Evolutionary conservation across 179 eudicot genomes (phyloP), one percentile per base, ranked within the genome.

Genomic region (Sideroxylon spinosum): DNA sequence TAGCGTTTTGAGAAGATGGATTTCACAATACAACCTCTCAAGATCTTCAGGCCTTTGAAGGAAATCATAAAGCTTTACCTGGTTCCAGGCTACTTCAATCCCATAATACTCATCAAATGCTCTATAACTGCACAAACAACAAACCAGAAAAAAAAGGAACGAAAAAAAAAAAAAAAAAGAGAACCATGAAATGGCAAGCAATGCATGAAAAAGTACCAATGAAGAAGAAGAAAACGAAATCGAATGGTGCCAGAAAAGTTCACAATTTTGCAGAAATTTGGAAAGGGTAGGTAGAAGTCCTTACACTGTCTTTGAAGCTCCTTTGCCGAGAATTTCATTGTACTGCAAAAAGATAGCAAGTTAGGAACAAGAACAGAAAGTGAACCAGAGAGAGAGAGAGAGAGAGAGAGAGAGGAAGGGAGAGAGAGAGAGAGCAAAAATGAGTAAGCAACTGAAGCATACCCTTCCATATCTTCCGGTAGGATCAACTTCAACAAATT

Each of bases 391-490:
- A 52, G 46, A 62, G 9, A 50, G n/a, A 20, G 65, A 77, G 50
- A 14, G 23, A 57, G 65, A 77, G 50, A 14, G 23, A 57, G 60
- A 50, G 14, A 52, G 8, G 32, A 37, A 62, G 9, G 44, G n/a
- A 20, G 65, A 77, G 50, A 14, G 23, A 57, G 65, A 77, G 50
- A 14, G 23, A 57, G 60, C 19, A 9, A 55, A 10, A 22, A n/a
- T 37, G 7, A 14, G 63, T n/a, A 60, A 22, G 29, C 37, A 61
- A 72, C 7, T 8, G 25, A 14, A 13, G 7, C 83, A 81, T 89
- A 92, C 97, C 83, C 97, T 89, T 76, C 94, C 97, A 83, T 92
- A 92, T 92, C 97, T 91, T 56, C 94, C 97, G 77, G 91, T 91
- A 8, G 97, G 97, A 89, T 92, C 97, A 88, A 92, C 87, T 87